Percentiles rank a stretch among this genome's conserved stretches.
These are phyloP conservation scores for Metschnikowia orientalis DNA, from an alignment of 805 yeast genomes.

Conservation along the genomic window DNA sequence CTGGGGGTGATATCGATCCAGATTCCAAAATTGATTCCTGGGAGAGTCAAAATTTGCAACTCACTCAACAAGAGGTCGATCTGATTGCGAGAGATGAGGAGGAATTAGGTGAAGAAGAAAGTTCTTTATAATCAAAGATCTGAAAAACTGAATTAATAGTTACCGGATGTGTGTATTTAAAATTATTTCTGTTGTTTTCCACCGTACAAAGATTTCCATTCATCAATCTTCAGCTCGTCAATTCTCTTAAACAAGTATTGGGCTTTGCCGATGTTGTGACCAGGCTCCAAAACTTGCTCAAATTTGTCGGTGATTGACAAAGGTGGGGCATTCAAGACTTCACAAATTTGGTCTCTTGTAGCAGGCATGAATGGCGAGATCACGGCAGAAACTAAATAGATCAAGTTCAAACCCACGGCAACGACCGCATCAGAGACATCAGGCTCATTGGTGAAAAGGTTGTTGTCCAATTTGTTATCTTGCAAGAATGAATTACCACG, in stretches of 20 bases:
- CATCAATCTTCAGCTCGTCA: constrained; percentile 81
- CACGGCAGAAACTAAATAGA: constrained; percentile 79
- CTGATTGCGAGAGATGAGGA: constrained; percentile 16
- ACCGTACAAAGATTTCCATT: constrained; percentile 83
- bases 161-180: not conserved
- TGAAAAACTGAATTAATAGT: not conserved
- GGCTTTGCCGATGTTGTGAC: constrained; percentile 87
- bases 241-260: constrained; percentile 89
- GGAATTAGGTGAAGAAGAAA: constrained; percentile 8
- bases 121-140: constrained; percentile 1
- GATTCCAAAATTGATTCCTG: constrained; percentile 31
- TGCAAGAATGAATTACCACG: constrained; percentile 95
- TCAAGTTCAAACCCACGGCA: constrained; percentile 83
- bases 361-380: constrained; percentile 90
- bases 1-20: constrained; percentile 48
- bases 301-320: constrained; percentile 75
- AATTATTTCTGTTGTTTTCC: constrained; percentile 53
- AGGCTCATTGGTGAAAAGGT: constrained; percentile 69
- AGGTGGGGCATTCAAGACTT: constrained; percentile 79
- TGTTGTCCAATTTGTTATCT: constrained; percentile 91
- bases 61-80: constrained; percentile 21
- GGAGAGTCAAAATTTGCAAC: constrained; percentile 32
- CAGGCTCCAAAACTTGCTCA: constrained; percentile 61
- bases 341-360: constrained; percentile 61
- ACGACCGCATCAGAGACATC: constrained; percentile 87